These are phyloP conservation scores for Nicotiana paniculata DNA, from an alignment of 257 asterid genomes.

Conservation along the genomic window DNA sequence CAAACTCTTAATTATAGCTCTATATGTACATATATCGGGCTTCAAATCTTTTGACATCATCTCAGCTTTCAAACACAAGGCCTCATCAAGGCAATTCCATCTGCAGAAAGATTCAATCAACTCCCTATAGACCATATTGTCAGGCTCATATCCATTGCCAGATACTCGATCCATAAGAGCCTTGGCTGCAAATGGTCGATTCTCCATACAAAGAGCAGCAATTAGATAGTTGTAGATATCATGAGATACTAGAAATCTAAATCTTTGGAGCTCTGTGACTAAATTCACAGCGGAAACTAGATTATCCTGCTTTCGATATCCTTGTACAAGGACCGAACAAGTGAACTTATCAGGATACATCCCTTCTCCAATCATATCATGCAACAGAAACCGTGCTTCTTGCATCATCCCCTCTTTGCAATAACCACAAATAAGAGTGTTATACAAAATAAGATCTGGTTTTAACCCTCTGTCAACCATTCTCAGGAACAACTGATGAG, in stretches of 20 bases:
- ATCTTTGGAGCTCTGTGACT: constrained; percentile 52
- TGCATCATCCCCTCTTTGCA: constrained; percentile 79
- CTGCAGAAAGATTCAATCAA: constrained; percentile 56
- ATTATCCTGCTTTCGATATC: constrained; percentile 48
- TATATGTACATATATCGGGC: constrained; percentile 37
- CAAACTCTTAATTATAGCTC: constrained; percentile 49
- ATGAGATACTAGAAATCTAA: constrained; percentile 40
- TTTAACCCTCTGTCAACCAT: constrained; percentile 63
- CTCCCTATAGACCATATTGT: constrained; percentile 39
- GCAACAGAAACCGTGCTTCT: constrained; percentile 58
- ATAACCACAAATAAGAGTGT: constrained; percentile 64
- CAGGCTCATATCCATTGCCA: constrained; percentile 31
- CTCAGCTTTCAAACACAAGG: constrained; percentile 41
- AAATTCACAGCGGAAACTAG: constrained; percentile 75
- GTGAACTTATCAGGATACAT: constrained; percentile 64
- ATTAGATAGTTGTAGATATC: constrained; percentile 54
- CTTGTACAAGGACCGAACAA: constrained; percentile 59
- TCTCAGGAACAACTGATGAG: constrained; percentile 50
- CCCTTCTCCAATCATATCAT: constrained; percentile 58
- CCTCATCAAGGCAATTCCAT: constrained; percentile 48
- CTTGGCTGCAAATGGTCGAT: constrained; percentile 82
- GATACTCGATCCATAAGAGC: constrained; percentile 49
- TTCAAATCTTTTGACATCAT: constrained; percentile 46
- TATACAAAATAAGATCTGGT: constrained; percentile 60
- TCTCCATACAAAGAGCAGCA: constrained; percentile 54